Evolutionary conservation across 2,329 filamentous ascomycete genomes (phyloP).

Genomic region (Aureobasidium musti): DNA sequence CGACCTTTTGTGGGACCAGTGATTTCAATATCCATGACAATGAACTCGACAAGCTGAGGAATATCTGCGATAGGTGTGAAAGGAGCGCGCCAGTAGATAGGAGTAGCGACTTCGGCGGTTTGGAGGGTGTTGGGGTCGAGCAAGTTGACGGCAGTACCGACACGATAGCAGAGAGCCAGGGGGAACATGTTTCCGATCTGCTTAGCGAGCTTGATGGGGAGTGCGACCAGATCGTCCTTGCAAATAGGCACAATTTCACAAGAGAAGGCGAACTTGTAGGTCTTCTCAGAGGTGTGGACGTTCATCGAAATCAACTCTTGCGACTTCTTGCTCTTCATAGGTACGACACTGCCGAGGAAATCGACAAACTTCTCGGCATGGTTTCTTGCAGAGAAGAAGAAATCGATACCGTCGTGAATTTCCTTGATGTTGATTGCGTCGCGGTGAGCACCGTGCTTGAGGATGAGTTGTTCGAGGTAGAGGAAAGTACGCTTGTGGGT

Average conservation of each 20-base stretch:
- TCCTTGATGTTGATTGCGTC: constrained; percentile 99
- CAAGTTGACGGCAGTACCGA: constrained; percentile 87
- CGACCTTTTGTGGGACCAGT: constrained; percentile 69
- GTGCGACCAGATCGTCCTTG: constrained; percentile 93
- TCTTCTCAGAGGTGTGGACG: constrained; percentile 83
- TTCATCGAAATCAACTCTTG: constrained; percentile 94
- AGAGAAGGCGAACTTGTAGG: constrained; percentile 93
- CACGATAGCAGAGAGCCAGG: constrained; percentile 78
- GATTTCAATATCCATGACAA: constrained; percentile 91
- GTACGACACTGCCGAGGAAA: constrained; percentile 79
- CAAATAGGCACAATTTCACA: constrained; percentile 90
- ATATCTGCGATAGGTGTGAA: constrained; percentile 83
- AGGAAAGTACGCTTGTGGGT: constrained; percentile 87
- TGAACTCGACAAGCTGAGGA: constrained; percentile 83
- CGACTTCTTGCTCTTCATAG: constrained; percentile 78
- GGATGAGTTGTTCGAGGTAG: constrained; percentile 87
- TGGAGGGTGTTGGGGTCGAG: constrained; percentile 90
- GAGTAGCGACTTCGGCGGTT: constrained; percentile 78
- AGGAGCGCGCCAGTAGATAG: constrained; percentile 87
- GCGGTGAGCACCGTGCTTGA: constrained; percentile 88
- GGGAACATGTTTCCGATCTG: constrained; percentile 85
- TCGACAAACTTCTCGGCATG: constrained; percentile 92
- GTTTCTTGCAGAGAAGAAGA: constrained; percentile 87
- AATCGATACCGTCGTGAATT: constrained; percentile 92
- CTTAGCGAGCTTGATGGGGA: constrained; percentile 87